Evolutionary conservation across 208 protist genomes (phyloP).

Genomic region (Naegleria lovaniensis): DNA sequence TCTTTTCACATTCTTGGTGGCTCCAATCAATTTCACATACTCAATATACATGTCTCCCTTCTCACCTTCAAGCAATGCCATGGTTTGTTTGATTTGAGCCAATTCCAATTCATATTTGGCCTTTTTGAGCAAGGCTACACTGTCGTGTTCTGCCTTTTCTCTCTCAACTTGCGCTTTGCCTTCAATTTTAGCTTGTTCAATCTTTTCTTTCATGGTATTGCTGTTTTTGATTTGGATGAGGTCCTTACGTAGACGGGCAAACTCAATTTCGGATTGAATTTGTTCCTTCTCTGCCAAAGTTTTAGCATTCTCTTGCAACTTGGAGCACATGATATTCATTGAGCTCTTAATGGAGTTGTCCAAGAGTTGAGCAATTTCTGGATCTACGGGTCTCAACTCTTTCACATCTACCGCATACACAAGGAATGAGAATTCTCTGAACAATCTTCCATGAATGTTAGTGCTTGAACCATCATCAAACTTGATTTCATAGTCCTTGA

Average conservation of each 20-base stretch:
- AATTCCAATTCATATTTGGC: not conserved
- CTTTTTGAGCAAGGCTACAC: not conserved
- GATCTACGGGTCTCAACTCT: not conserved
- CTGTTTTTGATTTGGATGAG: not conserved
- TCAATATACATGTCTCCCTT: constrained; percentile 7
- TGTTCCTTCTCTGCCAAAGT: not conserved
- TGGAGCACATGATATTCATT: not conserved
- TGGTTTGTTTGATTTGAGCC: not conserved
- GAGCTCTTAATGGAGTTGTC: not conserved
- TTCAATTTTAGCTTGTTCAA: constrained; percentile 17
- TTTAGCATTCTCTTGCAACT: constrained; percentile 2
- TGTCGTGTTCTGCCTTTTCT: not conserved
- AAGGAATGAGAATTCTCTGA: constrained; percentile 1
- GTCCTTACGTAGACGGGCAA: not conserved
- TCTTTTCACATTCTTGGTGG: not conserved
- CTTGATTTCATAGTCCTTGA: constrained; percentile 33
- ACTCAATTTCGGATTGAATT: not conserved
- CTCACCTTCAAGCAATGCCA: not conserved
- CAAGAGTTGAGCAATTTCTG: not conserved
- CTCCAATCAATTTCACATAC: not conserved
- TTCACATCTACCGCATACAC: not conserved
- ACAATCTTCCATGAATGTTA: not conserved
- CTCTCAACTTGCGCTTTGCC: not conserved
- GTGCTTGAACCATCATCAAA: not conserved
- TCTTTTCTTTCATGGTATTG: not conserved